These are phyloP conservation scores for Areca catechu DNA, from an alignment of 176 grass and related monocot genomes.

Conservation along the genomic window DNA sequence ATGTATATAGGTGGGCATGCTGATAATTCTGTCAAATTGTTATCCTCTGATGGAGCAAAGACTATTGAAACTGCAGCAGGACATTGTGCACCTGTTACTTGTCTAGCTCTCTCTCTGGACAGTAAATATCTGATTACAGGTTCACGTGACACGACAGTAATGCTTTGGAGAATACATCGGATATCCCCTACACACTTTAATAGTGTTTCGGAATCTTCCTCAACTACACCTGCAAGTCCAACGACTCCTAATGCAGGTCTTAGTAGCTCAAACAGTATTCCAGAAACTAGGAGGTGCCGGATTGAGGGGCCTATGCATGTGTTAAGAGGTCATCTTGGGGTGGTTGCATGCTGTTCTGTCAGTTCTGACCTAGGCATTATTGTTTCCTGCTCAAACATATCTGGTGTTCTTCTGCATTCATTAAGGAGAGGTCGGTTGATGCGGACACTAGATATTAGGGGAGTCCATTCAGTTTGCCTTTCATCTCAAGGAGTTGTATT, in stretches of 20 bases:
- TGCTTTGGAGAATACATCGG: slow-evolving; percentile 80
- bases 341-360: slow-evolving; percentile 72
- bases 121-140: slow-evolving; percentile 86
- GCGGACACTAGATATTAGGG: slow-evolving; percentile 49
- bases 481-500: slow-evolving; percentile 88
- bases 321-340: slow-evolving; percentile 87
- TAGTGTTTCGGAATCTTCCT: slow-evolving; percentile 49
- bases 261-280: slow-evolving; percentile 28
- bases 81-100: slow-evolving; percentile 88
- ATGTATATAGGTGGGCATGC: slow-evolving; percentile 76
- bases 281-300: slow-evolving; percentile 47
- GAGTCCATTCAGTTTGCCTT: slow-evolving; percentile 52
- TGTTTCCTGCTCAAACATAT: slow-evolving; percentile 58
- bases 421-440: slow-evolving; percentile 76
- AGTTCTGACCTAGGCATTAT: slow-evolving; percentile 83
- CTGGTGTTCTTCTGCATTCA: slow-evolving; percentile 87
- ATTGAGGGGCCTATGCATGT: slow-evolving; percentile 95
- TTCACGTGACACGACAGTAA: slow-evolving; percentile 80
- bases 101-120: slow-evolving; percentile 70
- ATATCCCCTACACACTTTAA: slow-evolving; percentile 47
- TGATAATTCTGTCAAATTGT: slow-evolving; percentile 81
- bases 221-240: slow-evolving; percentile 41
- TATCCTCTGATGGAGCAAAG: slow-evolving; percentile 79
- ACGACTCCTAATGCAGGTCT: slow-evolving; percentile 48
- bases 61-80: slow-evolving; percentile 76